phyloP scores from a whole-genome alignment of 2,329 filamentous ascomycete genomes.

The Fusarium sp. region DNA sequence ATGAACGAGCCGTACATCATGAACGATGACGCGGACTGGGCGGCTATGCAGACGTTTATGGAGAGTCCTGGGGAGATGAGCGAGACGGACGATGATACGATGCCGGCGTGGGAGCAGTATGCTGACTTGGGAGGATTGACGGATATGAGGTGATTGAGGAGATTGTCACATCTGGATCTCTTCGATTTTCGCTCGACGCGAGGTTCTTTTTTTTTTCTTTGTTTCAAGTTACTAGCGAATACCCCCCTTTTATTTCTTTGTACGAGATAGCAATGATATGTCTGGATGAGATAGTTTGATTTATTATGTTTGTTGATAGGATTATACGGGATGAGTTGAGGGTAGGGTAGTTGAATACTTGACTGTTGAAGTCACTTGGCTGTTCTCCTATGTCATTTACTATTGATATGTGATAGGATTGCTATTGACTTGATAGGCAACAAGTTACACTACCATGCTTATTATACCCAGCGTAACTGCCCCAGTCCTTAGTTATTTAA shows the following conservation, averaged over 20 bases:
- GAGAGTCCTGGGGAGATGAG: constrained; percentile 42
- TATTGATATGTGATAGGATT: neutral
- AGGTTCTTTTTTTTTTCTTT: constrained; percentile 1
- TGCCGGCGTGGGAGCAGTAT: constrained; percentile 62
- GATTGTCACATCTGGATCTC: neutral
- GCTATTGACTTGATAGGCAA: neutral
- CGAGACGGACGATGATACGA: constrained; percentile 42
- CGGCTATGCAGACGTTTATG: constrained; percentile 55
- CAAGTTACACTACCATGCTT: neutral
- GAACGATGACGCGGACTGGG: constrained; percentile 54
- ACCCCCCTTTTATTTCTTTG: constrained; percentile 43
- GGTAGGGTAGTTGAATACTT: neutral
- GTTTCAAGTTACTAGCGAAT: constrained; percentile 37
- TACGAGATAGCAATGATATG: constrained; percentile 32
- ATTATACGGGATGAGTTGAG: neutral
- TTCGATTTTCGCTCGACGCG: constrained; percentile 28
- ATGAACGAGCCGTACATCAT: constrained; percentile 47
- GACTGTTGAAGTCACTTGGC: neutral
- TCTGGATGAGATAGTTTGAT: constrained; percentile 34
- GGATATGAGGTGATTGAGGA: constrained; percentile 50
- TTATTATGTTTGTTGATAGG: constrained; percentile 24
- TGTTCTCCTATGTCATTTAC: neutral
- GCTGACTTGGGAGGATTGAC: constrained; percentile 62
- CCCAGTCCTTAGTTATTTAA: neutral
- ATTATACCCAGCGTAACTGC: neutral